phyloP scores from a whole-genome alignment of 495 filamentous ascomycete genomes.

The Aspergillus haitiensis region DNA sequence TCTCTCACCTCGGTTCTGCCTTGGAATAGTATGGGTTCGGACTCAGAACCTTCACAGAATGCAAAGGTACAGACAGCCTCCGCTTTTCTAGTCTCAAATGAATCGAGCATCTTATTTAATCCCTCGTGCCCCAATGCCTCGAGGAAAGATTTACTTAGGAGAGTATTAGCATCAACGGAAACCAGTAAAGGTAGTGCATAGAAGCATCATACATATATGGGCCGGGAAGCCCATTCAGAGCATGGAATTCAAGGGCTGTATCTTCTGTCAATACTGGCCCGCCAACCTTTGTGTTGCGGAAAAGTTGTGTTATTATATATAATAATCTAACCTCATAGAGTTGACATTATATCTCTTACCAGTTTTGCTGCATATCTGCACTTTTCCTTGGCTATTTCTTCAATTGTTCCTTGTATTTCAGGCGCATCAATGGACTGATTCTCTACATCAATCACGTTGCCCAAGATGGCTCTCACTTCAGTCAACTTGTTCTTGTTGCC shows the following conservation, averaged over 20 bases:
- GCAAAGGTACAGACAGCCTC: conserved; percentile 96
- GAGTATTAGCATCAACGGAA: conserved; percentile 7
- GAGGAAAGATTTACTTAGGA: conserved; percentile 85
- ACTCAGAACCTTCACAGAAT: conserved; percentile 80
- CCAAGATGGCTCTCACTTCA: conserved; percentile 85
- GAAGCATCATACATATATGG: conserved; percentile 79
- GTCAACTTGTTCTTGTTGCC: conserved; percentile 89
- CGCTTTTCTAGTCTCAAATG: conserved; percentile 84
- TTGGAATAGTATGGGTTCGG: conserved; percentile 88
- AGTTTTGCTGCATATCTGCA: conserved; percentile 65
- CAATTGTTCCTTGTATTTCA: conserved; percentile 89
- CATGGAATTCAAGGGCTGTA: conserved; percentile 90
- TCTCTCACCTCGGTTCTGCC: conserved; percentile 63
- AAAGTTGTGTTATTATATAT: conserved; percentile 15
- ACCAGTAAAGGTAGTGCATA: background rate
- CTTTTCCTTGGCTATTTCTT: conserved; percentile 88
- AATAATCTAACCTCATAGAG: background rate
- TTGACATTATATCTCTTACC: conserved; percentile 26
- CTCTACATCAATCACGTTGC: conserved; percentile 66
- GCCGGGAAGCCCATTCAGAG: conserved; percentile 84
- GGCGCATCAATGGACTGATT: conserved; percentile 74
- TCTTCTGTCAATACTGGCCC: conserved; percentile 95
- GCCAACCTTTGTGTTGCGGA: conserved; percentile 52
- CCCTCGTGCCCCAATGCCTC: conserved; percentile 75
- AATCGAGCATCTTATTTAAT: conserved; percentile 86